Conservation (phyloP, 2,329 filamentous ascomycete species). For the Huntiella bhutanensis region DNA sequence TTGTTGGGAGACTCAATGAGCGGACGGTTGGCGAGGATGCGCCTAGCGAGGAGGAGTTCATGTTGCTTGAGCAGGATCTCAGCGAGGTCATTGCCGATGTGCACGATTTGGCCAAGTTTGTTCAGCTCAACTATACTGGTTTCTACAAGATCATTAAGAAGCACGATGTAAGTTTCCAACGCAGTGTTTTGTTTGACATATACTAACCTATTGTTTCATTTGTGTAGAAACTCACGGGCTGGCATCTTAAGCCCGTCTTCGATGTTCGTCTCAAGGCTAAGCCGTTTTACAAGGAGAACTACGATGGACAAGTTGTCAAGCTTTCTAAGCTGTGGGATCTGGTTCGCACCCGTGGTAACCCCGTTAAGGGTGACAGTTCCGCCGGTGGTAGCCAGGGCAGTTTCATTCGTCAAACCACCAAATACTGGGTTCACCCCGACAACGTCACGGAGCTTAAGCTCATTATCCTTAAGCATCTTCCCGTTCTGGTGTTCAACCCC, state of each 20-base stretch:
- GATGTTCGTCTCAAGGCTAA: conserved; percentile 85
- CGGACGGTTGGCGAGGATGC: conserved; percentile 33
- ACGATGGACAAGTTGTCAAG: conserved; percentile 86
- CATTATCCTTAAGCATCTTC: conserved; percentile 91
- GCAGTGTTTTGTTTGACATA: conserved; percentile 3
- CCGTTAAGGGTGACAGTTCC: conserved; percentile 75
- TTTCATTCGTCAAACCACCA: conserved; percentile 93
- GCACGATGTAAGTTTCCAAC: conserved; percentile 52
- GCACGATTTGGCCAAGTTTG: conserved; percentile 94
- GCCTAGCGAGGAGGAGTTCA: conserved; percentile 79
- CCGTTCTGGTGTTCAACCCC: conserved; percentile 90
- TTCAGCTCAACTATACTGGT: conserved; percentile 93
- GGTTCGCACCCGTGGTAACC: conserved; percentile 81
- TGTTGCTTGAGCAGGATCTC: conserved; percentile 80
- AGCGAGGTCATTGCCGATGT: conserved; percentile 98
- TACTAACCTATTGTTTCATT: conserved; percentile 13
- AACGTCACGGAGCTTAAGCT: conserved; percentile 97
- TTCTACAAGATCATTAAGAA: conserved; percentile 99
- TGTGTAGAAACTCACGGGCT: conserved; percentile 70
- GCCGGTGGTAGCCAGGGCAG: conserved; percentile 85
- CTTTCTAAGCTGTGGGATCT: conserved; percentile 90
- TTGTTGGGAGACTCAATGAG: conserved; percentile 56
- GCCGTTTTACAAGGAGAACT: conserved; percentile 98
- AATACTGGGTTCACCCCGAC: conserved; percentile 98
- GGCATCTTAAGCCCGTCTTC: conserved; percentile 91